Evolutionary conservation across 768 basidiomycete species (phyloP), one percentile per base, ranked within the genome.

Genomic region (Auricularia sp.): DNA sequence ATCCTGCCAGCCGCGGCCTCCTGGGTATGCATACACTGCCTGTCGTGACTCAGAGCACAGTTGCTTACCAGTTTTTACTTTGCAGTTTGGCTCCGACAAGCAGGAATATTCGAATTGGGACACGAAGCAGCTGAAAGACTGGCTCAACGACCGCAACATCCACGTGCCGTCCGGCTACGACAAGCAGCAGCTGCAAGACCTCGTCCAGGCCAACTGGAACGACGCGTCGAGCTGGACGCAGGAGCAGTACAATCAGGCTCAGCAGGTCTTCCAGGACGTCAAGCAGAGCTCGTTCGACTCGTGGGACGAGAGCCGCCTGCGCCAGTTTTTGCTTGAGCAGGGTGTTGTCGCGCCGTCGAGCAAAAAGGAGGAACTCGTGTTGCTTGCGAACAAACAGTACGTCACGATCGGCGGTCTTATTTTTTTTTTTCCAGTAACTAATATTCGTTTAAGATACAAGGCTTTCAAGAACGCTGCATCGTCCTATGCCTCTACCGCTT

Each of bases 231-330:
- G 70, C 5, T 89, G 88, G 87, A 80, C 84, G 2, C 75, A 82
- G 54, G 86, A 88, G 62, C 86, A 87, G 69, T 88, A 86, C 72
- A 72, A 77, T 61, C 74, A 77, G 36, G 87, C 88, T 0, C 89
- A 91, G 72, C 79, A 82, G 66, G 75, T 80, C 3, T 92, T 90
- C 68, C 69, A 79, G 18, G 77, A 84, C 66, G 51, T 66, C 18
- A 66, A 69, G 37, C 65, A 65, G 11, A 67, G 66, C 47, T 65
- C 64, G 34, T 87, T 92, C 67, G 90, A 94, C 67, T 77, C 80
- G 1, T 98, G 94, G 94, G 85, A 90, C 72, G 94, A 98, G 71
- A 86, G 85, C 13, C 81, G 81, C 35, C 79, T 97, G 24, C 85
- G 94, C 70, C 79, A 89, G 67, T 96, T 89, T 76, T 80, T 98